Conservation (phyloP, 1,139 yeast species). For the Cylindricascospora bacillispora region DNA sequence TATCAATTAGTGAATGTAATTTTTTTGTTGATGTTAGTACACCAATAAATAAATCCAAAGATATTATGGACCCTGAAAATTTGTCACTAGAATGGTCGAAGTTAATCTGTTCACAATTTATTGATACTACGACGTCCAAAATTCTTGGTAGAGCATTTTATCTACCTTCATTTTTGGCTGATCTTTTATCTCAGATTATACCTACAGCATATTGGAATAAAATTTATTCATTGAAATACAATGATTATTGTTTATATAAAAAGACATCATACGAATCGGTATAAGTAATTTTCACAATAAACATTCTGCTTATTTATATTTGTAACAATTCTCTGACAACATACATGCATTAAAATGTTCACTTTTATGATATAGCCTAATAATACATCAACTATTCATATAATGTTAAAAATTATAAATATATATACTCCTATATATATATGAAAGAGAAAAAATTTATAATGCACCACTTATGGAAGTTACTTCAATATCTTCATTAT, state of each 20-base stretch:
- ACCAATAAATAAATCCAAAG: conserved; percentile 10
- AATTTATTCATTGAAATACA: conserved; percentile 13
- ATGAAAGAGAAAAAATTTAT: too few species aligned
- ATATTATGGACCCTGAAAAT: conserved; percentile 17
- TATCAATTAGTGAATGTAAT: conserved; percentile 37
- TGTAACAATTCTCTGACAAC: too few species aligned
- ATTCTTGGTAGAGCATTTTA: conserved; percentile 31
- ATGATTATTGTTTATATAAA: conserved; percentile 23
- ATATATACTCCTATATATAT: too few species aligned
- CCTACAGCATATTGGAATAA: conserved; percentile 12
- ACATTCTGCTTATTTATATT: too few species aligned
- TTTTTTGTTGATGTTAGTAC: conserved; percentile 42
- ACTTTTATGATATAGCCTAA: too few species aligned
- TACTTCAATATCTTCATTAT: too few species aligned
- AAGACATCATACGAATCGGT: too few species aligned
- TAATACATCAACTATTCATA: too few species aligned
- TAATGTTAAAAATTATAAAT: too few species aligned
- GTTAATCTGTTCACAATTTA: conserved; percentile 26
- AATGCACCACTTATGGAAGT: too few species aligned
- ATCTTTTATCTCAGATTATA: conserved; percentile 5
- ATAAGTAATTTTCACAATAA: too few species aligned
- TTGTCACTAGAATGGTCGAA: conserved; percentile 24
- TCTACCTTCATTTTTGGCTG: conserved; percentile 23
- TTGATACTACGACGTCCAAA: conserved; percentile 28
- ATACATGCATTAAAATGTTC: too few species aligned